Evolutionary conservation across 257 asterid species (phyloP).

Genomic region (Solanum gandarillasii): DNA sequence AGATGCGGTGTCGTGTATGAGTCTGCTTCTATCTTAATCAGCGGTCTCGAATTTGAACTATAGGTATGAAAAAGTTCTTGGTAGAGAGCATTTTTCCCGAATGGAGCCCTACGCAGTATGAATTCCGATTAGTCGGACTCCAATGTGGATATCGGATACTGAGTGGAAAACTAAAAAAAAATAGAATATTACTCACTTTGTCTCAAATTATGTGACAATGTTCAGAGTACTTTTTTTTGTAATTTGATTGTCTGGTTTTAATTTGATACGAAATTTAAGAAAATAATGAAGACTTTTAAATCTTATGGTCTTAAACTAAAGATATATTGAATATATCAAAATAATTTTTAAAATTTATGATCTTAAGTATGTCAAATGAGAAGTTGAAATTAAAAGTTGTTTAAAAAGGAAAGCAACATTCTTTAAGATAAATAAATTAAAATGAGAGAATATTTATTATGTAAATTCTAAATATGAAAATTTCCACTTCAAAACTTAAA

Average conservation of each 20-base stretch:
- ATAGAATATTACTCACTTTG: background rate
- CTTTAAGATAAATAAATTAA: too few relatives aligned
- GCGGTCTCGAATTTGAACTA: fast-evolving
- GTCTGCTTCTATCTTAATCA: fast-evolving
- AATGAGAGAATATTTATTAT: too few relatives aligned
- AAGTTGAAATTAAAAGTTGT: too few relatives aligned
- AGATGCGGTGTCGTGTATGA: background rate
- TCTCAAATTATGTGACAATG: background rate
- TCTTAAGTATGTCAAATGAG: background rate
- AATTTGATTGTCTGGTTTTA: too few relatives aligned
- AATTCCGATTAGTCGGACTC: fast-evolving
- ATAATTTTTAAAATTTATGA: too few relatives aligned
- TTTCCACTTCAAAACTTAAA: background rate
- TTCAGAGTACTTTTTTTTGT: too few relatives aligned
- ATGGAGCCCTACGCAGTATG: fast-evolving
- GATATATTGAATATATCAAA: too few relatives aligned
- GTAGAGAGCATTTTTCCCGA: fast-evolving
- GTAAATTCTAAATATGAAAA: background rate
- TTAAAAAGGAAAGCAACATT: too few relatives aligned
- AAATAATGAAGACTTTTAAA: too few relatives aligned
- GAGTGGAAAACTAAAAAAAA: background rate
- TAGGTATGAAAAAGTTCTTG: too few relatives aligned
- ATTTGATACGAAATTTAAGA: too few relatives aligned
- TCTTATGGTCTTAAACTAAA: too few relatives aligned
- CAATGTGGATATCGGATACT: fast-evolving